Base-by-base conservation (phyloP, 2,329 filamentous ascomycete species). In the Sarocladium oryzae region DNA sequence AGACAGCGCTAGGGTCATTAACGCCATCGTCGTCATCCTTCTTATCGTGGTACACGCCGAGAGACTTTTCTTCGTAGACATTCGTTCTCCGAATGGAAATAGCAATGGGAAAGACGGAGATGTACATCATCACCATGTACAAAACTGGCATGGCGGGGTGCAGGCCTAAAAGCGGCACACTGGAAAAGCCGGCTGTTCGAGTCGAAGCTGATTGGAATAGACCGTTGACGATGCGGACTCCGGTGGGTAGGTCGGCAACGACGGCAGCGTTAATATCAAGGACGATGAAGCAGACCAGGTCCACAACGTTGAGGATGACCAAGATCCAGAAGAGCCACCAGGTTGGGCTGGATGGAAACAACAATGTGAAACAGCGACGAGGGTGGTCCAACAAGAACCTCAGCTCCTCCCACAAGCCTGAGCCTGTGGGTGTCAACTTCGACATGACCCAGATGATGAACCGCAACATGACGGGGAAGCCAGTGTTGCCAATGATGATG, bases 81-180 rank as follows among this genome's bases (percentile, higher is more conserved):
- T 97, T 97, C 53, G 92, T 96, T 56, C 88, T 79, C 50, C 92
- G 89, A 60, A 97, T 87, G 6, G 88, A 93, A 61, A 97, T 97
- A 63, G 93, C 92, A 59, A 97, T 95, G 4, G 92, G 92, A 60
- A 96, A 95, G 54, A 96, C 88, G 53, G 91, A 96, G 55, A 97
- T 96, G 68, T 97, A 97, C 93, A 97, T 97, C 93, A 97, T 97
- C 67, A 97, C 85, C 68, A 97, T 75, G 70, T 96, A 97, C 21
- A 90, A 89, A 13, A 95, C 89, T 61, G 96, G 91, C 53, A 96
- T 89, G 2, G 88, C 93, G 1, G 93, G 91, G 58, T 97, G 91
- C 2, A 99, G 74, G 0, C 79, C 71, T 2, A 86, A 74, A 35
- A 97, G 71, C 63, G 86, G 89, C 58, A 97, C 81, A 26, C 87